Evolutionary conservation across 1,139 yeast species (phyloP), one percentile per base, ranked within the genome.

Genomic region (Diutina pseudorugosa): DNA sequence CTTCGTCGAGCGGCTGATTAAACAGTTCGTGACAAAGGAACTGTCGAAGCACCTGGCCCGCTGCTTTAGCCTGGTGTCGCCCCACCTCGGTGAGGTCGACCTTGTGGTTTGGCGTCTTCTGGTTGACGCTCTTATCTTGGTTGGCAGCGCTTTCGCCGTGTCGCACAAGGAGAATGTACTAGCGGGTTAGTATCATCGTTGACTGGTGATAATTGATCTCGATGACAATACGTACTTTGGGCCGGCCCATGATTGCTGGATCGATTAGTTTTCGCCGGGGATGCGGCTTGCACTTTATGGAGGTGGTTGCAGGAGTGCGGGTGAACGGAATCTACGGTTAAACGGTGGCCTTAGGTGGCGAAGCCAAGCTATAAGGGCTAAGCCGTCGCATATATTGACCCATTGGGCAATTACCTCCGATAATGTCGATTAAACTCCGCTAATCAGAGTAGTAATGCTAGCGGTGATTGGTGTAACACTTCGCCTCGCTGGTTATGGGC

Each of bases 91-190:
- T 90, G 51, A 90, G 68, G 3, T 83, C 78, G 2, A 90, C 85
- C 58, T 76, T 71, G 67, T 90, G 96, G 65, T 90, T 89, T 2
- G 96, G 88, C 0, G 84, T 79, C 58, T 75, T 72, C 54, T 84
- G 70, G 63, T 90, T 89, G 53, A 90, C 91, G 2, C 82, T 69
- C 62, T 89, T 88, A 65, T 90, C 95, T 61, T 75, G 79, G 66
- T 90, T 90, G 14, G 96, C 94, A 61, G 87, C 95, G 2, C 93
- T 83, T 63, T 90, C 96, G 40, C 96, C 97, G 64, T 90, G 97
- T 59, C 96, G 80, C 12, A 90, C 82, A 27, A 90, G 72, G 51
- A 90, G 70, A 44, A 90, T 88, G 49, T 89, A 75, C 85, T 82
- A 52, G 8, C n/a, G 5, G 36, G 36, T 30, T 30, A 30, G 36